Percentiles rank a stretch among this genome's conserved stretches.
Conservation (phyloP, 2,329 filamentous ascomycete genomes). For the Apiospora aurea region DNA sequence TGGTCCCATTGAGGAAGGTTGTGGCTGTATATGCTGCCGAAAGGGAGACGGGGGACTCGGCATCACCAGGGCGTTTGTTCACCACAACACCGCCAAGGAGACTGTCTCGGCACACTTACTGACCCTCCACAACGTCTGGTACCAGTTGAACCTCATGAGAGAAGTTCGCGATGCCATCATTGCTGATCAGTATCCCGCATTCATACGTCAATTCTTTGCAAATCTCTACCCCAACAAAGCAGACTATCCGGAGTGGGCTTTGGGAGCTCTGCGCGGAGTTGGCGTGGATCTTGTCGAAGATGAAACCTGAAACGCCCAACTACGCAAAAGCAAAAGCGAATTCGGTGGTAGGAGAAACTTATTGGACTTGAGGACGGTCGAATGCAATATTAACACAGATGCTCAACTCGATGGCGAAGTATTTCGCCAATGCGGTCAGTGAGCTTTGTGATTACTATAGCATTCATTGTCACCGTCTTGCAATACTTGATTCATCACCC, state of each 20-base stretch:
- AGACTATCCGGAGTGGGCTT: slow-evolving; percentile 83
- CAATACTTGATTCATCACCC: too few species aligned
- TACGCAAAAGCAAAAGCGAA: background rate
- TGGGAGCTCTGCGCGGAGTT: slow-evolving; percentile 79
- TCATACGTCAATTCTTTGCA: slow-evolving; percentile 79
- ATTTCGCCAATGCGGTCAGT: background rate
- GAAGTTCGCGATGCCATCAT: slow-evolving; percentile 78
- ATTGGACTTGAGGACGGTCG: background rate
- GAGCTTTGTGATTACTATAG: background rate
- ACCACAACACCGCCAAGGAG: slow-evolving; percentile 93
- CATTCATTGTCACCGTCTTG: background rate
- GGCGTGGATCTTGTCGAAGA: slow-evolving; percentile 72
- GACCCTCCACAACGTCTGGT: slow-evolving; percentile 96
- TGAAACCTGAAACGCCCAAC: background rate
- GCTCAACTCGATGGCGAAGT: background rate
- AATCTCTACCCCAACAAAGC: slow-evolving; percentile 71
- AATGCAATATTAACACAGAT: background rate
- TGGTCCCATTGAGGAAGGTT: slow-evolving; percentile 81
- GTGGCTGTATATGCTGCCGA: slow-evolving; percentile 80
- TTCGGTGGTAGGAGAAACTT: background rate
- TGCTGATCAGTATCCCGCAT: slow-evolving; percentile 80
- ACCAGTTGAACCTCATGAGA: slow-evolving; percentile 85
- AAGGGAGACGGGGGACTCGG: slow-evolving; percentile 74
- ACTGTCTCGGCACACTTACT: slow-evolving; percentile 86
- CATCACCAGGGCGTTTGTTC: slow-evolving; percentile 86